These are phyloP conservation scores for Dipodascus albidus DNA, from an alignment of 805 yeast species.

Conservation along the genomic window DNA sequence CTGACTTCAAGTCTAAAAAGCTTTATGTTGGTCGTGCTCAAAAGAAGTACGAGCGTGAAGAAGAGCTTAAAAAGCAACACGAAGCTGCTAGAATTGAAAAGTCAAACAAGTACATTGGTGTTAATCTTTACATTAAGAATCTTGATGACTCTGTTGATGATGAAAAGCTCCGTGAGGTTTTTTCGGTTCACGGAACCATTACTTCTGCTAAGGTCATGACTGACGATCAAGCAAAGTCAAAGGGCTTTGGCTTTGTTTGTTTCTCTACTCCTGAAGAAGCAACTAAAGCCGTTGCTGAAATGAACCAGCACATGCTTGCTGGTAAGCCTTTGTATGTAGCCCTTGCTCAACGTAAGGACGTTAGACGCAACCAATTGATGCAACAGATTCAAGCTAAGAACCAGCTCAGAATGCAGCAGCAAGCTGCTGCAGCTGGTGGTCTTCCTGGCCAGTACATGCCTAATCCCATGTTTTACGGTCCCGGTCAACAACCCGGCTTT, in stretches of 20 bases:
- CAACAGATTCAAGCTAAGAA: slow-evolving; percentile 97
- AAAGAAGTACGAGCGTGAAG: slow-evolving; percentile 95
- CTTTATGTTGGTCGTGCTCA: slow-evolving; percentile 97
- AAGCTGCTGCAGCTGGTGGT: slow-evolving; percentile 66
- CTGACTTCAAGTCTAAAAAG: slow-evolving; percentile 60
- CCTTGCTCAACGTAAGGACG: slow-evolving; percentile 97
- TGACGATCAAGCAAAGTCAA: slow-evolving; percentile 88
- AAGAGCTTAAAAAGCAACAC: slow-evolving; percentile 89
- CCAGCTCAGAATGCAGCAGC: slow-evolving; percentile 97
- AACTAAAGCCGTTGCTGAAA: slow-evolving; percentile 93
- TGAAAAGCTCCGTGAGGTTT: slow-evolving; percentile 84
- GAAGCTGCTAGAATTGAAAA: slow-evolving; percentile 88
- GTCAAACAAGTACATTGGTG: slow-evolving; percentile 91
- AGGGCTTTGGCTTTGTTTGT: slow-evolving; percentile 98
- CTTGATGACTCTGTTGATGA: slow-evolving; percentile 89
- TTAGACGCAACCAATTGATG: slow-evolving; percentile 90
- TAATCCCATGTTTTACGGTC: slow-evolving; percentile 68
- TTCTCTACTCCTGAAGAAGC: slow-evolving; percentile 98
- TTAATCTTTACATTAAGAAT: slow-evolving; percentile 93
- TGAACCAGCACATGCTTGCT: slow-evolving; percentile 92
- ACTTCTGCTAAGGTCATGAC: slow-evolving; percentile 77
- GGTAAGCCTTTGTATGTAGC: slow-evolving; percentile 98
- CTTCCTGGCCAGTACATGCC: slow-evolving; percentile 76
- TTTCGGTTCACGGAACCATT: slow-evolving; percentile 85
- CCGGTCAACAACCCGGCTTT: slow-evolving; percentile 58